Conservation (phyloP, 345 rosid genomes). For the Excoecaria agallocha region DNA sequence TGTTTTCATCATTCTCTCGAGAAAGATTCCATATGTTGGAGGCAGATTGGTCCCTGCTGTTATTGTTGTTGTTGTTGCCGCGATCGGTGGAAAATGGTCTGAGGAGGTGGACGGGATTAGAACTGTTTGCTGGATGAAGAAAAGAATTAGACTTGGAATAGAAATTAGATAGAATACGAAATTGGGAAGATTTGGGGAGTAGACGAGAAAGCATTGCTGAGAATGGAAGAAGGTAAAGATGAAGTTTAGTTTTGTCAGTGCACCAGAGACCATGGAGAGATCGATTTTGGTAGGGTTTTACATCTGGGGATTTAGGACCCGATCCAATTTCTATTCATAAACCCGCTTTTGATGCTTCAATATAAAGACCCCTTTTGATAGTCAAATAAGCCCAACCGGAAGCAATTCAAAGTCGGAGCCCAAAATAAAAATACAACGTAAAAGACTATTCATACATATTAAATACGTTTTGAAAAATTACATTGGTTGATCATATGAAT, state of each 20-base stretch:
- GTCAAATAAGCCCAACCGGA: too few relatives aligned
- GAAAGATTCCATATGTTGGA: constrained; percentile 50
- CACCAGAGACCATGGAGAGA: too few relatives aligned
- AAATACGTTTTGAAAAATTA: too few relatives aligned
- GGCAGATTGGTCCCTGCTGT: constrained; percentile 22
- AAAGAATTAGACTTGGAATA: constrained; percentile 34
- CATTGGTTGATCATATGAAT: too few relatives aligned
- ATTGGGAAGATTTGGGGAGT: constrained; percentile 51
- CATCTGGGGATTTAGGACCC: too few relatives aligned
- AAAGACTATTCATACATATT: too few relatives aligned
- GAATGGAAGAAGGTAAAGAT: neutral
- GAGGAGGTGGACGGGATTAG: constrained; percentile 31
- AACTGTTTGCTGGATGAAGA: constrained; percentile 14
- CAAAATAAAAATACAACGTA: too few relatives aligned
- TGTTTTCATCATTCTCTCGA: constrained; percentile 40
- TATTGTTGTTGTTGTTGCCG: neutral
- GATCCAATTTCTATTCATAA: too few relatives aligned
- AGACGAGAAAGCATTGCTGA: constrained; percentile 69
- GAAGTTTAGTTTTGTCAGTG: neutral
- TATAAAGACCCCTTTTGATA: too few relatives aligned
- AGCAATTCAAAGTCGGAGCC: too few relatives aligned
- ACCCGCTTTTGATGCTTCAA: too few relatives aligned
- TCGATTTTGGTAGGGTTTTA: neutral
- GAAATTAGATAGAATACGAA: constrained; percentile 45
- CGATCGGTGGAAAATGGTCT: constrained; percentile 43